Conservation (phyloP, 2,329 filamentous ascomycete genomes). For the Endocalyx cinctus region DNA sequence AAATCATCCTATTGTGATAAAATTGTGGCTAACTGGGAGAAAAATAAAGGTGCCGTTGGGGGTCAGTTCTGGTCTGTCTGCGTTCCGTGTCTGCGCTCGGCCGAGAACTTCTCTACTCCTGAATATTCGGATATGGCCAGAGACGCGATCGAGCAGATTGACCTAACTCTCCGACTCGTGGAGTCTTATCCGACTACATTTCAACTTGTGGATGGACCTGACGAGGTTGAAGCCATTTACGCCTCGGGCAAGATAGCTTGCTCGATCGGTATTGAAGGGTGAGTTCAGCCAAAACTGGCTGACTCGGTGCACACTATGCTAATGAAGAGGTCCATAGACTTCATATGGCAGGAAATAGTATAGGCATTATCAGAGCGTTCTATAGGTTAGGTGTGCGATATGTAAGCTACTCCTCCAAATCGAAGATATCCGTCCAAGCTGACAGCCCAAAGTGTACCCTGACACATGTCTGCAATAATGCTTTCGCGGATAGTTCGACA, state of each 20-base stretch:
- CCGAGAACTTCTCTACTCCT: slow-evolving; percentile 19
- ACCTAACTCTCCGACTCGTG: slow-evolving; percentile 19
- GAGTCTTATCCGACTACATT: slow-evolving; percentile 20
- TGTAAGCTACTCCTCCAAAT: no score
- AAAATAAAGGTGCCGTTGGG: slow-evolving; percentile 19
- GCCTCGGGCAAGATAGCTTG: slow-evolving; percentile 27
- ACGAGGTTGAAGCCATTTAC: slow-evolving; percentile 23
- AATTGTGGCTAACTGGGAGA: no score
- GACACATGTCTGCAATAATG: slow-evolving; percentile 24
- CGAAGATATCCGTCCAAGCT: no score
- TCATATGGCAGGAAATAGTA: slow-evolving; percentile 29
- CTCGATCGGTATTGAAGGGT: slow-evolving; percentile 31
- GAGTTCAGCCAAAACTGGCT: no score
- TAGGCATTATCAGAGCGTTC: slow-evolving; percentile 27
- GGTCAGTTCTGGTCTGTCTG: slow-evolving; percentile 28
- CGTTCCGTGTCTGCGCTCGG: slow-evolving; percentile 18
- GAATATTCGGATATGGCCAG: slow-evolving; percentile 18
- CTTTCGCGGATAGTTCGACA: slow-evolving; percentile 22
- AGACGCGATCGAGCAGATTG: slow-evolving; percentile 13
- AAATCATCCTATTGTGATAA: no score
- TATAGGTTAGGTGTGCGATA: slow-evolving; percentile 31
- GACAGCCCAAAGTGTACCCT: slow-evolving; percentile 19
- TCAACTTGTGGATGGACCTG: slow-evolving; percentile 19
- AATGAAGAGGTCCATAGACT: no score
- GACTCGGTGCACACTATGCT: no score